phyloP scores from a whole-genome alignment of 179 eudicot species.

The Carnegiea gigantea region DNA sequence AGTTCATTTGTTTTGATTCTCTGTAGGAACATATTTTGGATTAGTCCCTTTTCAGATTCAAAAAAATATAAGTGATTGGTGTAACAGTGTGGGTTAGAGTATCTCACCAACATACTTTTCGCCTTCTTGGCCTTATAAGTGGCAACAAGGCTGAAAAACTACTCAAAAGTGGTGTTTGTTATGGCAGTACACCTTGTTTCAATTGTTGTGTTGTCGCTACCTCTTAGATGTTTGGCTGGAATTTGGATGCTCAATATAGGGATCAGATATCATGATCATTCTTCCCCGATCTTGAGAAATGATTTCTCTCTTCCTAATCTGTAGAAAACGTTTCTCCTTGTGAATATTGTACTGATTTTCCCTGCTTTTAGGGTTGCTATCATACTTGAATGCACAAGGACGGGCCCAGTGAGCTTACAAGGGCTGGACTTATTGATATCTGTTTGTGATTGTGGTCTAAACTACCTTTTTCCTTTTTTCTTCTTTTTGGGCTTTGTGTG shows the following conservation, averaged over 20 bases:
- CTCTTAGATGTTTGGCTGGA: background rate
- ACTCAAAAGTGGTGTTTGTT: background rate
- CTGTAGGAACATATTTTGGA: background rate
- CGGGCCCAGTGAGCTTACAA: background rate
- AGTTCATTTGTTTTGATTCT: background rate
- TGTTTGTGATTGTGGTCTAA: background rate
- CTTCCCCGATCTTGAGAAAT: background rate
- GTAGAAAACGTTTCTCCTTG: slow-evolving; percentile 1
- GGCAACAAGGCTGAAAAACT: background rate
- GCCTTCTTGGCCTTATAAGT: background rate
- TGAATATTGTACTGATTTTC: background rate
- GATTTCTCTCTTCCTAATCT: background rate
- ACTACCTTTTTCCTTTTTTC: too few species aligned
- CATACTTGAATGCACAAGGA: background rate
- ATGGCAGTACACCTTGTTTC: background rate
- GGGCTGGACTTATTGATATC: background rate
- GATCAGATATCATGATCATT: background rate
- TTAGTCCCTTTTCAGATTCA: background rate
- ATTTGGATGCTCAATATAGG: background rate
- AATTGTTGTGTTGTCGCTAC: background rate
- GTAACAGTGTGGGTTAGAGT: background rate
- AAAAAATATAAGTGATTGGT: background rate
- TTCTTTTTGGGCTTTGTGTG: too few species aligned
- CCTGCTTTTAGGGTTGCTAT: background rate
- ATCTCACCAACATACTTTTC: background rate